A percentile compares a stretch with the other conserved stretches of the same genome.
Evolutionary conservation across 768 basidiomycete species (phyloP).

Genomic region (Suillus occidentalis): DNA sequence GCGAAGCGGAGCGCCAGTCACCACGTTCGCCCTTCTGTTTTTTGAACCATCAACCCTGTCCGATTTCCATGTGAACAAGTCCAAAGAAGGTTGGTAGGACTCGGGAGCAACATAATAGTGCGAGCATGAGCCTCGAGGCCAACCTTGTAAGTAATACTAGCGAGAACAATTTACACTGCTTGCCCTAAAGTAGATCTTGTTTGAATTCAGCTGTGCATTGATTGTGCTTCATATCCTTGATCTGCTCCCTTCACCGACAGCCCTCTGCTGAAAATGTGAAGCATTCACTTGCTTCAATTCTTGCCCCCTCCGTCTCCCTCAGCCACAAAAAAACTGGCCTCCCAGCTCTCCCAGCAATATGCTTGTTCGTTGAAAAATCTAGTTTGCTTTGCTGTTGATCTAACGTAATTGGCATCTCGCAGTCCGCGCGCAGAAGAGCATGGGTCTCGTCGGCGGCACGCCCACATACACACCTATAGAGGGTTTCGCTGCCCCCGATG

Average conservation of each 20-base stretch:
- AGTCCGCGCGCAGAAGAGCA: constrained; percentile 94
- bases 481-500: constrained; percentile 66
- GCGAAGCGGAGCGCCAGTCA: too few species aligned
- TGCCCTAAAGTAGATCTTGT: constrained; percentile 21
- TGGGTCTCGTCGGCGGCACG: constrained; percentile 81
- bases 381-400: constrained; percentile 10
- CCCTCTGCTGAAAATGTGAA: constrained; percentile 50
- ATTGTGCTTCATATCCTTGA: constrained; percentile 18
- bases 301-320: constrained; percentile 34
- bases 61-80: not conserved
- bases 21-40: not conserved
- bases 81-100: not conserved
- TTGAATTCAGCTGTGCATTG: constrained; percentile 6
- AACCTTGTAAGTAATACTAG: not conserved
- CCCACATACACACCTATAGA: constrained; percentile 71
- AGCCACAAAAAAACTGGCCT: constrained; percentile 56
- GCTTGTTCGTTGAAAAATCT: constrained; percentile 58
- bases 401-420: constrained; percentile 18
- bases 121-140: not conserved
- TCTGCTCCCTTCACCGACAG: constrained; percentile 23
- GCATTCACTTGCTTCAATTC: constrained; percentile 83
- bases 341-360: constrained; percentile 78
- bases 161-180: constrained; percentile 9
- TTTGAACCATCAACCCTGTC: not conserved
- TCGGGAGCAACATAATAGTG: not conserved